phyloP scores from a whole-genome alignment of 805 yeast species.

The Saccharomyces mikatae region DNA sequence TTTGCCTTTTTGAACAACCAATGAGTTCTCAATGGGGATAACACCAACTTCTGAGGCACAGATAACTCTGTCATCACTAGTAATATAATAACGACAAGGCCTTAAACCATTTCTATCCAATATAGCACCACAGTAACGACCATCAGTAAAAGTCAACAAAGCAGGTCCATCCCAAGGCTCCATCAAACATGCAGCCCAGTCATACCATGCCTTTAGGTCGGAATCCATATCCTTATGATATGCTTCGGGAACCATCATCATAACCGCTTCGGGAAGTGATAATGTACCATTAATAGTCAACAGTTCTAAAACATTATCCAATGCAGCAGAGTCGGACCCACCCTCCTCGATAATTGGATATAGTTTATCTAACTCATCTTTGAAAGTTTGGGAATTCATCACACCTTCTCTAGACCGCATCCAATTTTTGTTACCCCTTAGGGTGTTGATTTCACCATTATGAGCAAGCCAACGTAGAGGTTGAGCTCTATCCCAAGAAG shows the following conservation, averaged over 20 bases:
- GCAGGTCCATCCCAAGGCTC: constrained; percentile 99
- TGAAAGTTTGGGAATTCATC: constrained; percentile 79
- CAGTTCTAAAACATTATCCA: constrained; percentile 90
- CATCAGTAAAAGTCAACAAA: constrained; percentile 90
- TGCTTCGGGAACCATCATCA: constrained; percentile 96
- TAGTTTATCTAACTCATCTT: constrained; percentile 82
- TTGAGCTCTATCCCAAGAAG: constrained; percentile 99
- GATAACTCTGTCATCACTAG: constrained; percentile 89
- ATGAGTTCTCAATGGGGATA: constrained; percentile 75
- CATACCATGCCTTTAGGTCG: constrained; percentile 87
- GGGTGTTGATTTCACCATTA: constrained; percentile 95
- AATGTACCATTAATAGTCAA: constrained; percentile 86
- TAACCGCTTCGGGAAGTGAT: constrained; percentile 91
- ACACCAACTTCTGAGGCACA: constrained; percentile 99
- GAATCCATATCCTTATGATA: constrained; percentile 97
- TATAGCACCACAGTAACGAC: constrained; percentile 96
- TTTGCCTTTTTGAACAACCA: constrained; percentile 83
- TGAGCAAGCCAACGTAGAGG: constrained; percentile 97
- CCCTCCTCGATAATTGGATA: constrained; percentile 97
- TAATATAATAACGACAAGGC: constrained; percentile 95
- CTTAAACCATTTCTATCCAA: constrained; percentile 95
- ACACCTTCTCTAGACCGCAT: constrained; percentile 98
- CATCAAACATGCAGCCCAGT: constrained; percentile 98
- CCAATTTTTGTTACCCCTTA: constrained; percentile 98
- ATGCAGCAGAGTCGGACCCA: constrained; percentile 97